A percentile compares a stretch with the other conserved stretches of the same genome.
Conservation (phyloP, 2,329 filamentous ascomycete genomes). For the Epichloe uncinata region DNA sequence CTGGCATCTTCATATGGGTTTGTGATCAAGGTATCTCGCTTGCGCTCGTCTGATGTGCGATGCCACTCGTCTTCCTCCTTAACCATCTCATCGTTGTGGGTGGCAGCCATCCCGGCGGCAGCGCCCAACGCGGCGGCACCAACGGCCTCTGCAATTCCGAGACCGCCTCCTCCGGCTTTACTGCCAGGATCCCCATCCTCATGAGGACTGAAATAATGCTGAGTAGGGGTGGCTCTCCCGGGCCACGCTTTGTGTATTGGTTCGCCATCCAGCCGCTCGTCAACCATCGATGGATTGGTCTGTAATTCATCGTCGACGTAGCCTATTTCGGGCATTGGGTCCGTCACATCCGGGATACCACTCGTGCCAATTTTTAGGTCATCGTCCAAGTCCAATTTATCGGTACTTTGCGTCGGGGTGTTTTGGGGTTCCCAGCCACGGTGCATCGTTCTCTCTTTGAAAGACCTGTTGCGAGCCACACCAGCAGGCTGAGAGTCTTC, state of each 20-base stretch:
- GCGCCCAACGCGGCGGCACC: conserved; percentile 41
- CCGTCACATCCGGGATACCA: conserved; percentile 52
- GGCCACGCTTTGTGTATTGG: conserved; percentile 34
- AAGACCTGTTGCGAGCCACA: conserved; percentile 47
- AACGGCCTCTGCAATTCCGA: conserved; percentile 36
- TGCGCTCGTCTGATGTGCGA: conserved; percentile 46
- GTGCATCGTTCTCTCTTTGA: conserved; percentile 48
- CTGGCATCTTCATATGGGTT: conserved; percentile 55
- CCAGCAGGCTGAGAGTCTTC: conserved; percentile 34
- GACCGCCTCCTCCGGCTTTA: conserved; percentile 14
- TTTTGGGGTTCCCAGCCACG: conserved; percentile 39
- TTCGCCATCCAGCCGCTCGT: conserved; percentile 53
- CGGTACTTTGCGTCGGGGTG: conserved; percentile 45
- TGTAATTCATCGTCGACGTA: conserved; percentile 55
- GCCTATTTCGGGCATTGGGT: conserved; percentile 68
- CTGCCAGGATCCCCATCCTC: conserved; percentile 18
- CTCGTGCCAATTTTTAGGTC: conserved; percentile 50
- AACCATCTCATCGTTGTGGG: conserved; percentile 39
- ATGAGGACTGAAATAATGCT: conserved; percentile 16
- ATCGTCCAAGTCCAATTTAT: conserved; percentile 40
- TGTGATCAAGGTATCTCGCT: conserved; percentile 52
- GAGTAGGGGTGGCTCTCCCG: conserved; percentile 39
- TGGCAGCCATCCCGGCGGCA: conserved; percentile 30
- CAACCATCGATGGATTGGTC: conserved; percentile 75
- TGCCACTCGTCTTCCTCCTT: conserved; percentile 53